Evolutionary conservation across 371 early-diverging fungal species (phyloP), one percentile per base, ranked within the genome.

Genomic region (Zopfochytrium polystomum): DNA sequence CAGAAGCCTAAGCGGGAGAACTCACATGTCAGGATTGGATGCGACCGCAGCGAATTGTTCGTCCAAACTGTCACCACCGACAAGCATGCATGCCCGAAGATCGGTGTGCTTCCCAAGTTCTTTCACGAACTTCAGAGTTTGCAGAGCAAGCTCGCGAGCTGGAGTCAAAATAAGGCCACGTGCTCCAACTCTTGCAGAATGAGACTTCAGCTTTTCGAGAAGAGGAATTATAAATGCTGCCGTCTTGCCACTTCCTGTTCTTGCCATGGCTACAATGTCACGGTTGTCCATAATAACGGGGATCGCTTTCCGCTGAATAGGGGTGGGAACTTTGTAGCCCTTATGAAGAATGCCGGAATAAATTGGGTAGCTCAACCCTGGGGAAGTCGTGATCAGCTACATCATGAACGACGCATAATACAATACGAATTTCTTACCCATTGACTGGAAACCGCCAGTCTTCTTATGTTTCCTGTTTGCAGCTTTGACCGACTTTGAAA

Each of bases 211-310:
- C 29, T 80, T 76, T 68, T 98, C 92, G 38, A 99, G 61, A 75
- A 99, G 82, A 2, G 99, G 99, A 54, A 99, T 90, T 62, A 96
- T 63, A 75, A 97, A 99, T 0, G 99, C 94, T 1, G 99, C 93
- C 0, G 98, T 98, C 71, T 99, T 99, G 49, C 99, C 99, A 34
- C 93, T 92, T 67, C 99, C 99, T 0, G 99, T 99, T 38, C 96
- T 84, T 4, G 99, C 98, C 92, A 98, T 94, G 59, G 90, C 99
- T 1, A 99, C 91, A 0, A 99, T 88, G 78, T 98, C 99, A 20
- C 87, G 75, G 25, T 94, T 93, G 58, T 91, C 83, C 71, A 96
- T 76, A 43, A 96, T 85, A 52, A 90, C 71, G 20, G 96, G 99
- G 54, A 99, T 95, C 43, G 90, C 82, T 72, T 93, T 94, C 63